These are phyloP conservation scores for Fusarium compactum DNA, from an alignment of 2,329 filamentous ascomycete genomes.

Conservation along the genomic window DNA sequence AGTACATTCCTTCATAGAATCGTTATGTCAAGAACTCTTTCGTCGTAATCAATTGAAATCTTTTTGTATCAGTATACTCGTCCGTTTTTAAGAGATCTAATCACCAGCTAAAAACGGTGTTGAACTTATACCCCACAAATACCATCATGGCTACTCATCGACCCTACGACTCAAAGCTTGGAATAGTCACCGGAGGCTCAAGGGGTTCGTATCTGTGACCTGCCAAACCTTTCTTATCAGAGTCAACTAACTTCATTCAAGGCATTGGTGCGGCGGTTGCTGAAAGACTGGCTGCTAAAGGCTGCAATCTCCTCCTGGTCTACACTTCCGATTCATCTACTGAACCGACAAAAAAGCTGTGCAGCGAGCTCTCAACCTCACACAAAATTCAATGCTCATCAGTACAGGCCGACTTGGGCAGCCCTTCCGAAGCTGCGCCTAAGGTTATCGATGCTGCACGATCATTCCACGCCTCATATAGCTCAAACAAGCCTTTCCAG, in stretches of 20 bases:
- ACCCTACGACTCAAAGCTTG: constrained; percentile 51
- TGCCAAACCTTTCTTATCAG: background rate
- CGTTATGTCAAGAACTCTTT: background rate
- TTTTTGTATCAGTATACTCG: background rate
- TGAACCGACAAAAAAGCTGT: constrained; percentile 60
- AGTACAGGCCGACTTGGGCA: constrained; percentile 50
- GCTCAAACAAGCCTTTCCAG: constrained; percentile 43
- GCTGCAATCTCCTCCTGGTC: constrained; percentile 69
- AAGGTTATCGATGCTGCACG: constrained; percentile 49
- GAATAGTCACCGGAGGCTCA: constrained; percentile 52
- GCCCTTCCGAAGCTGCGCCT: constrained; percentile 42
- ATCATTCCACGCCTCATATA: constrained; percentile 46
- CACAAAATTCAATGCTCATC: constrained; percentile 53
- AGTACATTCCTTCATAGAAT: background rate
- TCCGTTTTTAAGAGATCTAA: background rate
- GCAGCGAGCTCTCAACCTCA: constrained; percentile 58
- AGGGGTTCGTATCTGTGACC: constrained; percentile 43
- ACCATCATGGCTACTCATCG: constrained; percentile 39
- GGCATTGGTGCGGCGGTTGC: constrained; percentile 72
- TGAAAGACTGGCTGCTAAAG: constrained; percentile 69
- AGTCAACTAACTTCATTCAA: constrained; percentile 42
- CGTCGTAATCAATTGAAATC: constrained; percentile 3
- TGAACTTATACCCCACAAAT: background rate
- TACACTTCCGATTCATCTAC: constrained; percentile 69
- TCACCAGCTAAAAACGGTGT: background rate